phyloP scores from a whole-genome alignment of 2,329 filamentous ascomycete species.

The Cyclaneusma minus region DNA sequence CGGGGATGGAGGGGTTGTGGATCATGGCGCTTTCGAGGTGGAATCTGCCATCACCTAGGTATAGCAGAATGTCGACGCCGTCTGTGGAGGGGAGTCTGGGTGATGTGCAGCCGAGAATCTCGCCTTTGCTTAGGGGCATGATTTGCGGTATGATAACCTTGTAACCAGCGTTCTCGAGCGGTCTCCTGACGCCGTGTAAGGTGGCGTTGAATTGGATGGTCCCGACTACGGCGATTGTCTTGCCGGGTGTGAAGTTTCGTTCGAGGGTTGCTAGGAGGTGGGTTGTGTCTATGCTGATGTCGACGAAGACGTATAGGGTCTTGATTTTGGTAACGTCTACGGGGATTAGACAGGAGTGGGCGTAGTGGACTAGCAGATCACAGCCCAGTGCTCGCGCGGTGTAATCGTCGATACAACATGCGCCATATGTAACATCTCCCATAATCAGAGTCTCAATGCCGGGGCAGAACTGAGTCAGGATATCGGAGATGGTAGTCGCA shows the following conservation, averaged over 20 bases:
- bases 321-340: constrained; percentile 95
- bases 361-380: constrained; percentile 90
- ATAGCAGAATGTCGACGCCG: constrained; percentile 63
- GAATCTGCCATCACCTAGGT: constrained; percentile 84
- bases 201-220: constrained; percentile 99
- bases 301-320: constrained; percentile 94
- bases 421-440: constrained; percentile 97
- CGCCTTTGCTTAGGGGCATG: constrained; percentile 79
- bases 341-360: constrained; percentile 90
- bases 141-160: constrained; percentile 82
- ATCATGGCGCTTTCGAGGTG: constrained; percentile 99
- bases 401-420: constrained; percentile 97
- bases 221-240: constrained; percentile 82
- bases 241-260: constrained; percentile 72
- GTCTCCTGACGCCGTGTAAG: constrained; percentile 67
- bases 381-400: constrained; percentile 88
- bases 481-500: constrained; percentile 94
- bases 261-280: constrained; percentile 79
- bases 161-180: constrained; percentile 73
- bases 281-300: constrained; percentile 85
- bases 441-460: constrained; percentile 91
- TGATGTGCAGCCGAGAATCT: constrained; percentile 95
- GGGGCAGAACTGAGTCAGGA: constrained; percentile 84
- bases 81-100: constrained; percentile 47
- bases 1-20: constrained; percentile 79